Evolutionary conservation across 768 basidiomycete species (phyloP), one percentile per base, ranked within the genome.

Genomic region (Boletus vinaceobasis): DNA sequence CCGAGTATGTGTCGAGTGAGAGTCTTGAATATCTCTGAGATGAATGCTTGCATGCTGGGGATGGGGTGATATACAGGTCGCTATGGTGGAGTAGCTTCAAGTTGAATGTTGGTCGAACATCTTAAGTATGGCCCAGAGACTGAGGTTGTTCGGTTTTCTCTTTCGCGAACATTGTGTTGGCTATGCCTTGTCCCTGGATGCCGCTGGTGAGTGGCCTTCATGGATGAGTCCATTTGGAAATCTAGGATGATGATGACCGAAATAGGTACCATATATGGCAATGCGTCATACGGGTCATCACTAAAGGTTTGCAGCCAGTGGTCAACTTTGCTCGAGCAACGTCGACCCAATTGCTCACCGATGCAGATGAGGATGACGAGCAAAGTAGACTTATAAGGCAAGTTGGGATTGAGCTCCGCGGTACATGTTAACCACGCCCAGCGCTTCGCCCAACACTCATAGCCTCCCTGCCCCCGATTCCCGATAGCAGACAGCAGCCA

Each of bases 231-330:
- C 14, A 32, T 45, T 21, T 35, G 37, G 56, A 4, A 23, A 45
- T 5, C 14, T 31, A 23, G 56, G 56, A 57, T 58, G 57, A 58
- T 46, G 57, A 58, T 29, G 48, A 7, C 32, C 8, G n/a, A 17
- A 13, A 23, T 40, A 1, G 17, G 7, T 40, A 36, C 57, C 29
- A 27, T 17, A 37, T 43, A 27, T 36, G n/a, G 43, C n/a, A 32
- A 36, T n/a, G n/a, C n/a, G n/a, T n/a, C n/a, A n/a, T n/a, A n/a
- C n/a, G n/a, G n/a, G n/a, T n/a, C n/a, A n/a, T n/a, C n/a, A n/a
- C n/a, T n/a, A n/a, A n/a, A n/a, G n/a, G n/a, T n/a, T n/a, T n/a
- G n/a, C n/a, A n/a, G n/a, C n/a, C n/a, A n/a, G n/a, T n/a, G n/a
- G n/a, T n/a, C n/a, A n/a, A n/a, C n/a, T n/a, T n/a, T n/a, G n/a